Evolutionary conservation across 345 rosid species (phyloP).

Genomic region (Sisymbrium irio): DNA sequence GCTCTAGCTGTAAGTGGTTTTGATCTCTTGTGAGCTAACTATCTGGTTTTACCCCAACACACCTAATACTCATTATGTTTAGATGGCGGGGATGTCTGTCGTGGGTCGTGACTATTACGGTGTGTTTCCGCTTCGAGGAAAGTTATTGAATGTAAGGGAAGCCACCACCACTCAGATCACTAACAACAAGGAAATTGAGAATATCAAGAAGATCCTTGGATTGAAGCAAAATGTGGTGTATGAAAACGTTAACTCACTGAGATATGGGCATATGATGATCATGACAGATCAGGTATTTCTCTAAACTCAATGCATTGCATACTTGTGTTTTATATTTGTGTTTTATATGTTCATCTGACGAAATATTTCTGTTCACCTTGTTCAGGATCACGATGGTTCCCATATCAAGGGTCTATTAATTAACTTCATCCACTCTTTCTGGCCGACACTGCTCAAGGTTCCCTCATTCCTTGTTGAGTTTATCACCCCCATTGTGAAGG

Average conservation of each 20-base stretch:
- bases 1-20: constrained; percentile 74
- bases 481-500: constrained; percentile 97
- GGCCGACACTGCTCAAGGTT: constrained; percentile 88
- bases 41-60: neutral
- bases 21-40: neutral
- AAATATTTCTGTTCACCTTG: constrained; percentile 19
- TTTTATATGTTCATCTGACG: neutral
- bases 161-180: constrained; percentile 77
- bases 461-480: constrained; percentile 92
- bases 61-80: constrained; percentile 20
- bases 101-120: constrained; percentile 70
- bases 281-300: constrained; percentile 91
- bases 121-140: constrained; percentile 93
- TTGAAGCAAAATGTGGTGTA: constrained; percentile 78
- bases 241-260: constrained; percentile 66
- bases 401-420: constrained; percentile 95
- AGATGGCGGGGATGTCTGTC: constrained; percentile 79
- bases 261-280: constrained; percentile 99
- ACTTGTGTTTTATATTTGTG: neutral
- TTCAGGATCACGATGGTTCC: constrained; percentile 96
- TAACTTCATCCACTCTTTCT: constrained; percentile 89
- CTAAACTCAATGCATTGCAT: neutral
- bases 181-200: constrained; percentile 83
- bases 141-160: constrained; percentile 91
- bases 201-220: constrained; percentile 90